These are phyloP conservation scores for Avena sativa DNA, from an alignment of 176 grass and related monocot genomes.

Conservation along the genomic window DNA sequence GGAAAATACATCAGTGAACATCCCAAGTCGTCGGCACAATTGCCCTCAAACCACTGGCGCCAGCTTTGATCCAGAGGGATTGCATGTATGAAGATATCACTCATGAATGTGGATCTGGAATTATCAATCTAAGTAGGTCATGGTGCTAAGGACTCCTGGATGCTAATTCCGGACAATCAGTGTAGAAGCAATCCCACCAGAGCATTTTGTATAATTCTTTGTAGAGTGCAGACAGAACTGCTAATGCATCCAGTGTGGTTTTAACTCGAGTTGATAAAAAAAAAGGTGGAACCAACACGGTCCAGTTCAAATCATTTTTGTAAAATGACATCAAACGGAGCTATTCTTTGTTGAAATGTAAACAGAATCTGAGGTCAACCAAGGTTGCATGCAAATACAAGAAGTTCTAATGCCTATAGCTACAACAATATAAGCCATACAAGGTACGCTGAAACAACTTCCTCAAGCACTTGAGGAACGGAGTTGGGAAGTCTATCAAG, in stretches of 20 bases:
- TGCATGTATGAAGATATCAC: not conserved
- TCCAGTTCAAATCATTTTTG: conserved; percentile 13
- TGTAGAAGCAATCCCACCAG: conserved; percentile 3
- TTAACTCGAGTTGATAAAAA: not conserved
- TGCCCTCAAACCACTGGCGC: too few species aligned
- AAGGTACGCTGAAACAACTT: conserved; percentile 25
- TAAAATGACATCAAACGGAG: conserved; percentile 18
- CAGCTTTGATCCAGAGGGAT: too few species aligned
- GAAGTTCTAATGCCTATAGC: conserved; percentile 4
- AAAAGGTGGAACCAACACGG: not conserved
- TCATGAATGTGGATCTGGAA: conserved; percentile 27
- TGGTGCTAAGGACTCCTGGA: not conserved
- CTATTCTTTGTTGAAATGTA: conserved; percentile 23
- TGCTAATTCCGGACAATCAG: conserved; percentile 4
- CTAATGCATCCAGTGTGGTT: conserved; percentile 2
- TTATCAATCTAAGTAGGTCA: conserved; percentile 20
- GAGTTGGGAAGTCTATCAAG: conserved; percentile 16
- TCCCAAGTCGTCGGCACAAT: too few species aligned
- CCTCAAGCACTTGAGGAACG: conserved; percentile 7
- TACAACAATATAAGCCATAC: not conserved
- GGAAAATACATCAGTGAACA: too few species aligned
- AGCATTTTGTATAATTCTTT: conserved; percentile 16
- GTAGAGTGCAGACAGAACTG: conserved; percentile 7
- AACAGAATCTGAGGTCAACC: not conserved
- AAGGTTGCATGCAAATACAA: conserved; percentile 32